These are phyloP conservation scores for Durotheca rogersii DNA, from an alignment of 495 filamentous ascomycete species.

Conservation along the genomic window DNA sequence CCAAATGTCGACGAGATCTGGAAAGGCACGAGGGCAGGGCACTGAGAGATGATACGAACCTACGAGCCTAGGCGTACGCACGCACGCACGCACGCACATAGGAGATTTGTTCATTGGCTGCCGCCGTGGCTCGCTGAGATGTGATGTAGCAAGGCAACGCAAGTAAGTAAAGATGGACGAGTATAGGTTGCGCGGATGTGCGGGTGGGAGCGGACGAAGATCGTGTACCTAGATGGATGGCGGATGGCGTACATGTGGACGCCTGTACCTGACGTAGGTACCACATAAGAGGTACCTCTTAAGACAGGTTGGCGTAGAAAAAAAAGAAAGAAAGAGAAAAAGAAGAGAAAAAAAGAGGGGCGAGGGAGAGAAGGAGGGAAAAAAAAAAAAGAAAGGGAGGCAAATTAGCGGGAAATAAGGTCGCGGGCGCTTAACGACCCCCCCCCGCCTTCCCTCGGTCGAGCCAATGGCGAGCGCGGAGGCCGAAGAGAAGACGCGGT, in stretches of 20 bases:
- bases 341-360: too few species aligned
- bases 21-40: background rate
- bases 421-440: conserved; percentile 29
- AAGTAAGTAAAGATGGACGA: background rate
- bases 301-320: too few species aligned
- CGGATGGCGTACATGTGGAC: too few species aligned
- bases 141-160: background rate
- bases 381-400: conserved; percentile 10
- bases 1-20: conserved; percentile 13
- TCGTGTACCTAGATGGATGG: too few species aligned
- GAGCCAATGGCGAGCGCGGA: too few species aligned
- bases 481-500: background rate
- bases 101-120: background rate
- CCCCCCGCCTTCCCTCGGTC: too few species aligned
- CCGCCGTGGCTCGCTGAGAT: too few species aligned
- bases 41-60: background rate
- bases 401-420: conserved; percentile 26
- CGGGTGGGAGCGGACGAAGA: too few species aligned
- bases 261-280: too few species aligned
- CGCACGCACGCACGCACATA: background rate
- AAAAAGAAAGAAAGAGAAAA: too few species aligned
- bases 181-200: background rate
- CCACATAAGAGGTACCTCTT: too few species aligned
- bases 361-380: background rate
- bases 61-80: background rate